Conservation (phyloP, 2,329 filamentous ascomycete species). For the Hypoxylon sp. region DNA sequence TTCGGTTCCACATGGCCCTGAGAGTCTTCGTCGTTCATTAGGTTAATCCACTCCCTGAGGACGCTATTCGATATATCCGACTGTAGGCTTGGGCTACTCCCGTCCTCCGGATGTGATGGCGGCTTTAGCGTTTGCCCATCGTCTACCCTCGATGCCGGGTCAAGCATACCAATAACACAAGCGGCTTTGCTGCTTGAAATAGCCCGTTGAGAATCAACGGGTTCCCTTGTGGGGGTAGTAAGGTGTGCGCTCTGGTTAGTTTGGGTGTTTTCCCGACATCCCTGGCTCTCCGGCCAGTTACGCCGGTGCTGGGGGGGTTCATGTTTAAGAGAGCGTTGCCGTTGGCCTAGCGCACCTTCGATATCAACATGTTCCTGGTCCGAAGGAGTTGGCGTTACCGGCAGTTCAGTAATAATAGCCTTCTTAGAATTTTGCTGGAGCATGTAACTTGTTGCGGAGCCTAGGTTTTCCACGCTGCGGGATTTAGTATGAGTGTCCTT, state of each 20-base stretch:
- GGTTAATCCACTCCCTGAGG: slow-evolving; percentile 47
- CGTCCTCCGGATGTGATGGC: slow-evolving; percentile 16
- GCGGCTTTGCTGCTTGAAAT: background rate
- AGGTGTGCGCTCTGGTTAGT: background rate
- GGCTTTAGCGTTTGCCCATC: slow-evolving; percentile 23
- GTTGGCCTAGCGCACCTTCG: slow-evolving; percentile 23
- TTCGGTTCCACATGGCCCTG: slow-evolving; percentile 25
- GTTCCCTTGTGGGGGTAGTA: background rate
- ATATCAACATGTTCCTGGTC: slow-evolving; percentile 18
- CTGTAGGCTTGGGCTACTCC: slow-evolving; percentile 21
- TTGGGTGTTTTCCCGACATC: slow-evolving; percentile 9
- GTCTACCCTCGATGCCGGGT: slow-evolving; percentile 13
- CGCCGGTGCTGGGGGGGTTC: slow-evolving; percentile 1
- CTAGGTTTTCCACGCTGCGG: background rate
- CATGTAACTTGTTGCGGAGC: background rate
- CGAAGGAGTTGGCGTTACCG: background rate
- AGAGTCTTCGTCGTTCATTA: slow-evolving; percentile 43
- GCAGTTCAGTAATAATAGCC: background rate
- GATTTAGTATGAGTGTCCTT: slow-evolving; percentile 23
- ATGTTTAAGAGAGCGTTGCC: slow-evolving; percentile 31
- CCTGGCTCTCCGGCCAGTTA: slow-evolving; percentile 2
- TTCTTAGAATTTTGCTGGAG: slow-evolving; percentile 3
- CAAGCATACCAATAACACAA: background rate
- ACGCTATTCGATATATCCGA: slow-evolving; percentile 43
- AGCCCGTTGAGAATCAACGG: background rate